Evolutionary conservation across 129 eudicot genomes (phyloP).

Genomic region (Daucus carota): DNA sequence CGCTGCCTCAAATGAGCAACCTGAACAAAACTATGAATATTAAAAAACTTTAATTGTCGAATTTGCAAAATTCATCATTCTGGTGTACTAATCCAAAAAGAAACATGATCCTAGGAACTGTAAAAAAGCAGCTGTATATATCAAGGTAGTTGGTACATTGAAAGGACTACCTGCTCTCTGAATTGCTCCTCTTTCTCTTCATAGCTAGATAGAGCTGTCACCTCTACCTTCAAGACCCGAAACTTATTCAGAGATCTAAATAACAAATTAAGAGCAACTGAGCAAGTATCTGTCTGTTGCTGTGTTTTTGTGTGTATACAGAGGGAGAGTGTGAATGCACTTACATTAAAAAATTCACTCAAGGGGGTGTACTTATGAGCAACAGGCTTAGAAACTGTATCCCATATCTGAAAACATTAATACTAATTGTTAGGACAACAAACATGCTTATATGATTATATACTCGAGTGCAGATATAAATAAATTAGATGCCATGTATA

Average conservation of each 20-base stretch:
- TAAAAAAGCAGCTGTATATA: neutral
- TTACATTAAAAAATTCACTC: constrained; percentile 55
- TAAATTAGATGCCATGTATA: constrained; percentile 10
- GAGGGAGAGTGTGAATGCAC: constrained; percentile 1
- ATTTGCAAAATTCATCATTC: neutral
- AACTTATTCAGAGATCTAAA: constrained; percentile 7
- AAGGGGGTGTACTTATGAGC: constrained; percentile 52
- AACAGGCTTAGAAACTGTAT: constrained; percentile 51
- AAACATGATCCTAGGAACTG: neutral
- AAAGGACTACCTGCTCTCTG: constrained; percentile 41
- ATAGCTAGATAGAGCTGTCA: constrained; percentile 49
- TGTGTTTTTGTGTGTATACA: neutral
- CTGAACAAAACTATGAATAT: constrained; percentile 8
- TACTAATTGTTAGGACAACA: neutral
- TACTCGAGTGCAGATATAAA: neutral
- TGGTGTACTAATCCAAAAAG: neutral
- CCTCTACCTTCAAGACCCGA: constrained; percentile 42
- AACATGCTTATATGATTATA: neutral
- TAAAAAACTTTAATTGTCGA: neutral
- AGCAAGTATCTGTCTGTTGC: neutral
- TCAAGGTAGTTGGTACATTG: neutral
- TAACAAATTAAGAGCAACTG: neutral
- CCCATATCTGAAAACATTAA: constrained; percentile 42
- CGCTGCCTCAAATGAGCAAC: constrained; percentile 51
- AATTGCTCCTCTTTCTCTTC: constrained; percentile 62